Conservation (phyloP, 306 rosid species). For the Albizia julibrissin region DNA sequence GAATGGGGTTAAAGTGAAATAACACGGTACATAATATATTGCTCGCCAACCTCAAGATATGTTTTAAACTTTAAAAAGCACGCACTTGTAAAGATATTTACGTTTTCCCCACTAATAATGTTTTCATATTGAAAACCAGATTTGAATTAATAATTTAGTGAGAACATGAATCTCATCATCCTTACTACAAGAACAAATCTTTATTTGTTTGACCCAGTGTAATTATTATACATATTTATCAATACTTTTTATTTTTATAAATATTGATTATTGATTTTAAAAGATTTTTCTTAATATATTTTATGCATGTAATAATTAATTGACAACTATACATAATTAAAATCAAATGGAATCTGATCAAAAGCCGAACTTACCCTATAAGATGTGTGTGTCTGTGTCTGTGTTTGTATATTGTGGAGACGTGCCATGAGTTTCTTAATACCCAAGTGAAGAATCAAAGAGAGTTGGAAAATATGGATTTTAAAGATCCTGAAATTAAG, state of each 20-base stretch:
- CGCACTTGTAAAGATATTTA: neutral
- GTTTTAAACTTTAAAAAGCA: neutral
- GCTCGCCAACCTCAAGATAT: neutral
- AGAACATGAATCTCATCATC: neutral
- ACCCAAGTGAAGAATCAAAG: neutral
- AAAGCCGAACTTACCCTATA: neutral
- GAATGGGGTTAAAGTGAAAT: neutral
- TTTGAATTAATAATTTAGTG: no score
- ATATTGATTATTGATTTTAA: neutral
- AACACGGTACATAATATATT: neutral
- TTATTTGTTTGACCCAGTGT: neutral
- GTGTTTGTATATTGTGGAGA: neutral
- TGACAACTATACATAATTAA: neutral
- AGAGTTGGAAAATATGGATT: neutral
- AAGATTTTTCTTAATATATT: neutral
- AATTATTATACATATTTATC: neutral
- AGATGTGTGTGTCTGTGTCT: neutral
- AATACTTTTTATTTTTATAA: neutral
- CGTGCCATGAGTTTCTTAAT: neutral
- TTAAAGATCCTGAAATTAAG: slow-evolving; percentile 3
- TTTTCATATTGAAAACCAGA: no score
- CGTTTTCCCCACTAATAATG: neutral
- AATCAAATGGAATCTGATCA: neutral
- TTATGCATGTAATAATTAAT: neutral
- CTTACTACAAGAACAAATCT: neutral